Evolutionary conservation across 2,329 filamentous ascomycete species (phyloP).

Genomic region (Fusarium lateritium): DNA sequence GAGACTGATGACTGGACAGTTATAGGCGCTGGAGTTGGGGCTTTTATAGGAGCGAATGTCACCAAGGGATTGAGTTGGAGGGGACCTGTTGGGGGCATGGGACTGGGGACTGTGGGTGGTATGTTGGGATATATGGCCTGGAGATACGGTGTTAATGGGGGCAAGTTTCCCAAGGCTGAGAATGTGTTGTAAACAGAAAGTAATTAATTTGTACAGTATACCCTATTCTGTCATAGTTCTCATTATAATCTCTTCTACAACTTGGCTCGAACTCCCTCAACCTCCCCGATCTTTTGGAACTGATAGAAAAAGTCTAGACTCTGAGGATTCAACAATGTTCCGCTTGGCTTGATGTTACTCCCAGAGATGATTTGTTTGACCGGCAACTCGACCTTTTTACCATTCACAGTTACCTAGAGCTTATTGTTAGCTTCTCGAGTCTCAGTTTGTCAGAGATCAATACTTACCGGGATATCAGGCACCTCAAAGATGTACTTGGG

Average conservation of each 20-base stretch:
- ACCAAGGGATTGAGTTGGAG: slow-evolving; percentile 54
- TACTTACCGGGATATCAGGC: slow-evolving; percentile 82
- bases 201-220: not conserved
- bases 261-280: slow-evolving; percentile 50
- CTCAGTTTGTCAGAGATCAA: not conserved
- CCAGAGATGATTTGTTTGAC: slow-evolving; percentile 89
- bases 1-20: slow-evolving; percentile 70
- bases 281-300: slow-evolving; percentile 65
- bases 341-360: slow-evolving; percentile 79
- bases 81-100: slow-evolving; percentile 60
- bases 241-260: slow-evolving; percentile 41
- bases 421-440: slow-evolving; percentile 28
- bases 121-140: slow-evolving; percentile 64
- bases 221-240: not conserved
- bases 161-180: slow-evolving; percentile 55
- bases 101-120: slow-evolving; percentile 65
- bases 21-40: slow-evolving; percentile 58
- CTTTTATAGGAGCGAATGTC: slow-evolving; percentile 52
- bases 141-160: slow-evolving; percentile 64
- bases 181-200: slow-evolving; percentile 9
- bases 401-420: slow-evolving; percentile 80
- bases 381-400: slow-evolving; percentile 88
- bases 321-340: slow-evolving; percentile 82
- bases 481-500: slow-evolving; percentile 85
- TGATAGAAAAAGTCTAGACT: slow-evolving; percentile 84